These are phyloP conservation scores for Ramularia endophylla DNA, from an alignment of 2,329 filamentous ascomycete species.

Conservation along the genomic window DNA sequence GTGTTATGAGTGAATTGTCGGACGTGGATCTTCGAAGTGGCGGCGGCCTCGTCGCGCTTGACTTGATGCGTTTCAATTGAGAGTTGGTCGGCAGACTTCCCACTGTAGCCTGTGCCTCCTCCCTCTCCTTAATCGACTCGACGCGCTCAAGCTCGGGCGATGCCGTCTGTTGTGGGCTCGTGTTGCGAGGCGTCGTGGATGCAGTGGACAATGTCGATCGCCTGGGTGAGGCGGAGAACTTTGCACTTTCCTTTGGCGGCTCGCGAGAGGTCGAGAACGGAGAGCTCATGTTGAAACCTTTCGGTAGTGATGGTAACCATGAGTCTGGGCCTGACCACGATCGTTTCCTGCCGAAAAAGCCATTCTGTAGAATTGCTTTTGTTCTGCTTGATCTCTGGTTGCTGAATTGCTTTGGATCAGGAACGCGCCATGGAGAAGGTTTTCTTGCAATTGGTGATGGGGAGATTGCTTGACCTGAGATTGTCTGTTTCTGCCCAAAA, in stretches of 20 bases:
- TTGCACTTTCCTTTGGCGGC: slow-evolving; percentile 1
- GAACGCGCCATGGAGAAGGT: slow-evolving; percentile 41
- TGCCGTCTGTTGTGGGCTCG: background rate
- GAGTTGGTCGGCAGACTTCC: slow-evolving; percentile 18
- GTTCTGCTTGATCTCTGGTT: slow-evolving; percentile 33
- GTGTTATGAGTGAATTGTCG: slow-evolving; percentile 69
- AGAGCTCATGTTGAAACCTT: slow-evolving; percentile 24
- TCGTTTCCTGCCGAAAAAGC: slow-evolving; percentile 33
- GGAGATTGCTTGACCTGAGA: slow-evolving; percentile 6
- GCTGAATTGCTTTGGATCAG: slow-evolving; percentile 27
- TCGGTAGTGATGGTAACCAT: slow-evolving; percentile 22
- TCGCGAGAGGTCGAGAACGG: slow-evolving; percentile 17
- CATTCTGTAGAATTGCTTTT: slow-evolving; percentile 34
- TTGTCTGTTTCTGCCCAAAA: slow-evolving; percentile 11
- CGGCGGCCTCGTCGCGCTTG: slow-evolving; percentile 11
- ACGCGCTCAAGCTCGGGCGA: no score
- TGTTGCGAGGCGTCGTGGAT: no score
- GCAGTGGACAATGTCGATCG: slow-evolving; percentile 2
- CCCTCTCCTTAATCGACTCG: slow-evolving; percentile 10
- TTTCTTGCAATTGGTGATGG: slow-evolving; percentile 13
- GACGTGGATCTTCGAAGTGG: slow-evolving; percentile 59
- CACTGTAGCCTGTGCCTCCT: slow-evolving; percentile 16
- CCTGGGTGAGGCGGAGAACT: background rate
- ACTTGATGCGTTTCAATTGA: slow-evolving; percentile 14
- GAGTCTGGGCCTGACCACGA: slow-evolving; percentile 35